Evolutionary conservation across 352 stramenopile species (phyloP).

Genomic region (Phytophthora melonis): DNA sequence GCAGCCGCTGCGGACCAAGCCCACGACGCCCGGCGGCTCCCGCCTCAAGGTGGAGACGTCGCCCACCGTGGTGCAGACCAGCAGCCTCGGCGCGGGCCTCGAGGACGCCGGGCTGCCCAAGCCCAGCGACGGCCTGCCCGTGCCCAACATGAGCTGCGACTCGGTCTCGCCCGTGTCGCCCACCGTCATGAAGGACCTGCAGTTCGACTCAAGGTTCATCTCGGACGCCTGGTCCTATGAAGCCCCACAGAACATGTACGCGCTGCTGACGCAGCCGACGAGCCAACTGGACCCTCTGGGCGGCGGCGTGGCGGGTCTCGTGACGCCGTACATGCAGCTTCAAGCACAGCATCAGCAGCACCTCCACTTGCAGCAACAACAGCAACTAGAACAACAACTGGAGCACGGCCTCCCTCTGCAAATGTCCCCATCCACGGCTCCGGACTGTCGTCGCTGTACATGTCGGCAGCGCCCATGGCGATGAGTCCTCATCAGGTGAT

Average conservation of each 20-base stretch:
- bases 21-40: constrained; percentile 30
- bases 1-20: constrained; percentile 27
- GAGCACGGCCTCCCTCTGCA: constrained; percentile 26
- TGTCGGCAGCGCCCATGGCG: constrained; percentile 37
- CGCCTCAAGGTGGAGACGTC: constrained; percentile 36
- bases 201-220: constrained; percentile 59
- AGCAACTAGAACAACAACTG: constrained; percentile 40
- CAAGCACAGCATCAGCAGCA: constrained; percentile 45
- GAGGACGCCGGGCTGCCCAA: constrained; percentile 31
- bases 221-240: constrained; percentile 58
- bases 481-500: constrained; percentile 51
- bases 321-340: constrained; percentile 52
- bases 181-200: constrained; percentile 48
- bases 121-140: constrained; percentile 31
- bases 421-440: constrained; percentile 41
- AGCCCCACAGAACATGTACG: constrained; percentile 66
- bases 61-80: constrained; percentile 9
- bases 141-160: constrained; percentile 37
- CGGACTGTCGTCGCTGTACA: constrained; percentile 42
- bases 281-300: constrained; percentile 42
- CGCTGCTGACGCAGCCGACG: constrained; percentile 44
- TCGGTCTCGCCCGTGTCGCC: constrained; percentile 41
- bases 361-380: constrained; percentile 45
- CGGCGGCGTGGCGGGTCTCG: constrained; percentile 28
- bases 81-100: constrained; percentile 9